A percentile compares a stretch with the other conserved stretches of the same genome.
These are phyloP conservation scores for Saccharomycopsis hybrid DNA, from an alignment of 1,139 yeast species.

Conservation along the genomic window DNA sequence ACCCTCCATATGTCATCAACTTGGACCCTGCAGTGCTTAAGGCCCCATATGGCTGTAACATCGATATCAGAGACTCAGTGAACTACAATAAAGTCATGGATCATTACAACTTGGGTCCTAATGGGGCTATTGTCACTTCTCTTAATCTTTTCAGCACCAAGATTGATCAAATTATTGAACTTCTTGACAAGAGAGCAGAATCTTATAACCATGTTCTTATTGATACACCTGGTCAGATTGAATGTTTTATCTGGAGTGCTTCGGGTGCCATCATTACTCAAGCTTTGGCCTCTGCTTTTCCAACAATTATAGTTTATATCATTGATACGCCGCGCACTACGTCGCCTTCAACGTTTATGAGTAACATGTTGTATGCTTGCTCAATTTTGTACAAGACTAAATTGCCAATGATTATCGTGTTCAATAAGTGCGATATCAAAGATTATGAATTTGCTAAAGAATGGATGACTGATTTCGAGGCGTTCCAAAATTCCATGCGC, in stretches of 20 bases:
- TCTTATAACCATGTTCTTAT: slow-evolving; percentile 66
- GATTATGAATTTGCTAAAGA: slow-evolving; percentile 84
- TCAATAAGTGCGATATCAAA: slow-evolving; percentile 88
- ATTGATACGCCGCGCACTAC: slow-evolving; percentile 95
- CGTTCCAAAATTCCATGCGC: slow-evolving; percentile 73
- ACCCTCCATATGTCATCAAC: slow-evolving; percentile 80
- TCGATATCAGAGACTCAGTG: slow-evolving; percentile 93
- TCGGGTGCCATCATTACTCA: slow-evolving; percentile 96
- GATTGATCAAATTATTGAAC: slow-evolving; percentile 85
- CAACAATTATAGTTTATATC: slow-evolving; percentile 91
- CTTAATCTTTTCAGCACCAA: slow-evolving; percentile 88
- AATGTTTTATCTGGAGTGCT: slow-evolving; percentile 95
- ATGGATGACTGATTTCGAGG: slow-evolving; percentile 97
- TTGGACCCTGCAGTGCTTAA: slow-evolving; percentile 94
- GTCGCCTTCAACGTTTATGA: slow-evolving; percentile 94
- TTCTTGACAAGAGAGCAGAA: slow-evolving; percentile 76
- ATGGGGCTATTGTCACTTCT: slow-evolving; percentile 97
- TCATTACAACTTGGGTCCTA: slow-evolving; percentile 86
- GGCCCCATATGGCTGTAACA: slow-evolving; percentile 89
- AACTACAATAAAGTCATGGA: slow-evolving; percentile 97
- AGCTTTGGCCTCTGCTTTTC: slow-evolving; percentile 92
- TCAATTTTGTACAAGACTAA: slow-evolving; percentile 94
- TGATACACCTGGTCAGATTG: slow-evolving; percentile 99
- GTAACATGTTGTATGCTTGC: slow-evolving; percentile 97
- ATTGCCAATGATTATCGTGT: slow-evolving; percentile 93